Percentiles rank a stretch among this genome's conserved stretches.
These are phyloP conservation scores for Globisporangium viniferum DNA, from an alignment of 352 stramenopile species.

Conservation along the genomic window DNA sequence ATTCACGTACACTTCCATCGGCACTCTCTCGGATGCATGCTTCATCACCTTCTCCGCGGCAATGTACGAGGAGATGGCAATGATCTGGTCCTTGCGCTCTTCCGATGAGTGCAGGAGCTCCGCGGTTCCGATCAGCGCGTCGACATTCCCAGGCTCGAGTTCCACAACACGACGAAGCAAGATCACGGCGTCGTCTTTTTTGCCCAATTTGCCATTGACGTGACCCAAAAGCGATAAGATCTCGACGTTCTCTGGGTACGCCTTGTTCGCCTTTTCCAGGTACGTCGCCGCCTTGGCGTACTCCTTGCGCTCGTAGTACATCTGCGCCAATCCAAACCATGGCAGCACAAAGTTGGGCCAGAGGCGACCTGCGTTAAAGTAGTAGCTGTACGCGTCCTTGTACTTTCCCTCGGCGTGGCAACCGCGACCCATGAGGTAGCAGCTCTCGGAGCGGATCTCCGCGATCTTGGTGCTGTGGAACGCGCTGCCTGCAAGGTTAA, in stretches of 20 bases:
- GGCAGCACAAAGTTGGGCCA: slow-evolving; percentile 85
- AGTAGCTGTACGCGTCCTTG: slow-evolving; percentile 96
- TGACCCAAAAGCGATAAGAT: slow-evolving; percentile 78
- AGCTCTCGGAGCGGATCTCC: slow-evolving; percentile 95
- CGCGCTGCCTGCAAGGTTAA: slow-evolving; percentile 81
- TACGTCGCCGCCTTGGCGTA: slow-evolving; percentile 81
- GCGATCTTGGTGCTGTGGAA: slow-evolving; percentile 88
- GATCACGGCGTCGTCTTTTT: slow-evolving; percentile 77
- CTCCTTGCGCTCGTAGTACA: slow-evolving; percentile 88
- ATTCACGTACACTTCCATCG: slow-evolving; percentile 85
- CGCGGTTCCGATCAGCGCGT: slow-evolving; percentile 78
- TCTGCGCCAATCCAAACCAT: slow-evolving; percentile 86
- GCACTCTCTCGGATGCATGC: slow-evolving; percentile 73
- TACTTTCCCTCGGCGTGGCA: slow-evolving; percentile 93
- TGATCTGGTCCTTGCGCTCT: slow-evolving; percentile 86
- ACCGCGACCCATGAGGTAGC: slow-evolving; percentile 95
- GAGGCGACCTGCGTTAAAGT: slow-evolving; percentile 91
- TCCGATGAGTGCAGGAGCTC: slow-evolving; percentile 75
- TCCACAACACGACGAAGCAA: slow-evolving; percentile 82
- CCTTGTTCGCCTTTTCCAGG: slow-evolving; percentile 87
- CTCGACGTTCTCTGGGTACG: slow-evolving; percentile 86
- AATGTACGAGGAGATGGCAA: slow-evolving; percentile 88
- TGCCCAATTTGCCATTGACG: slow-evolving; percentile 79
- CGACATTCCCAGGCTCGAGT: slow-evolving; percentile 81
- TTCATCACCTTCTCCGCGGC: slow-evolving; percentile 86